Base-by-base conservation (phyloP, 2,329 filamentous ascomycete genomes). In the Coniochaeta sp. region DNA sequence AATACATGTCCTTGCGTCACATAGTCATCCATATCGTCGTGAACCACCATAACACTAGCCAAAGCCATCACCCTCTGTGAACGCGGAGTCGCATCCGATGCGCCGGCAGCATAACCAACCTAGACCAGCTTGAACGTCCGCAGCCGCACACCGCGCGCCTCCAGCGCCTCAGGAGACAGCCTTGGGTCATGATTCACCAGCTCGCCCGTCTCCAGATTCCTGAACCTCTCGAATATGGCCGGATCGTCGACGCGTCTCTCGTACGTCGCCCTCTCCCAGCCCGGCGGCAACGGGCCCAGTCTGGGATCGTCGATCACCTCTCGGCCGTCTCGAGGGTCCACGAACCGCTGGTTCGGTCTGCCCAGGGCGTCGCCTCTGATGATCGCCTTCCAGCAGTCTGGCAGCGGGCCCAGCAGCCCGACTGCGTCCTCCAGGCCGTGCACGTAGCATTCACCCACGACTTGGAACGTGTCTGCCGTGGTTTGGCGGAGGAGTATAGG, bases 391-490 rank as follows among this genome's bases (percentile, higher is more conserved):
- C 60, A 61, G 14, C 9, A 28, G 4, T 5, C 17, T 17, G 60
- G 60, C 16, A 61, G 12, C 4, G 60, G 58, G 22, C 58, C 60
- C 8, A 61, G 55, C n/a, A 61, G 19, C 5, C 28, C 57, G 4
- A 28, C 30, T 16, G 54, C 60, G 24, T 68, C 62, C 64, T 68
- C 67, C 7, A 69, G 62, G 8, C 67, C 67, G 50, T 69, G 63
- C 1, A 69, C 63, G 61, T 69, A 70, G 22, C 64, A 62, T 54
- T 68, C 67, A 4, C 69, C 66, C 24, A 70, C 55, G 26, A 70
- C 63, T 26, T 60, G 59, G 59, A 62, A 69, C 52, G 60, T 36
- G 22, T 61, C 62, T 50, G 24, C 12, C 44, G 36, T 17, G n/a
- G 34, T 34, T 26, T 22, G 38, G 28, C 59, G 56, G 5, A 58